Conservation (phyloP, 2,329 filamentous ascomycete genomes). For the Akanthomyces lecanii region DNA sequence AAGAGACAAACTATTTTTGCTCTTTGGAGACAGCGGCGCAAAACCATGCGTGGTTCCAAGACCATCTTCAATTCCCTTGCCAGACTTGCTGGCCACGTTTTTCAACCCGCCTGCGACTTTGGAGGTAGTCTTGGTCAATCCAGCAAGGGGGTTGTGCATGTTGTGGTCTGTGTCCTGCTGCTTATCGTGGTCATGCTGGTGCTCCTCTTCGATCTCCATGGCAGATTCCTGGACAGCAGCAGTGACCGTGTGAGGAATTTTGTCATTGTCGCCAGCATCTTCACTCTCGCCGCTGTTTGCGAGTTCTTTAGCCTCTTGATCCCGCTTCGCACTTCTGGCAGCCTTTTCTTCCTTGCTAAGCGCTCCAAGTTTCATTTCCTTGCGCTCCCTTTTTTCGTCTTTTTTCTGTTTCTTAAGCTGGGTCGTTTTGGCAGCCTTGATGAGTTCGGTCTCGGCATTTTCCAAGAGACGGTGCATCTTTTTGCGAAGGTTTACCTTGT, state of each 20-base stretch:
- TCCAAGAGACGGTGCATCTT: constrained; percentile 70
- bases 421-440: constrained; percentile 72
- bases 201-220: constrained; percentile 19
- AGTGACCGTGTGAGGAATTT: constrained; percentile 49
- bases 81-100: constrained; percentile 31
- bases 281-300: constrained; percentile 48
- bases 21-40: constrained; percentile 23
- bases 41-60: constrained; percentile 56
- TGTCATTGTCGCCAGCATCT: constrained; percentile 49
- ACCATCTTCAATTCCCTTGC: constrained; percentile 47
- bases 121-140: neutral
- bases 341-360: constrained; percentile 48
- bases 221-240: constrained; percentile 41
- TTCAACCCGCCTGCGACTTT: neutral
- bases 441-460: constrained; percentile 75
- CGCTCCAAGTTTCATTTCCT: constrained; percentile 43
- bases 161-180: constrained; percentile 26
- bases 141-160: constrained; percentile 15
- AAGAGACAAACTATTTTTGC: constrained; percentile 17
- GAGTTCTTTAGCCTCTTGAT: constrained; percentile 46
- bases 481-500: constrained; percentile 76
- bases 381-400: constrained; percentile 62
- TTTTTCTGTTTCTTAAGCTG: constrained; percentile 65
- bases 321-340: constrained; percentile 43
- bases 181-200: constrained; percentile 21